These are phyloP conservation scores for Euphrasia arctica DNA, from an alignment of 305 asterid species.

Conservation along the genomic window DNA sequence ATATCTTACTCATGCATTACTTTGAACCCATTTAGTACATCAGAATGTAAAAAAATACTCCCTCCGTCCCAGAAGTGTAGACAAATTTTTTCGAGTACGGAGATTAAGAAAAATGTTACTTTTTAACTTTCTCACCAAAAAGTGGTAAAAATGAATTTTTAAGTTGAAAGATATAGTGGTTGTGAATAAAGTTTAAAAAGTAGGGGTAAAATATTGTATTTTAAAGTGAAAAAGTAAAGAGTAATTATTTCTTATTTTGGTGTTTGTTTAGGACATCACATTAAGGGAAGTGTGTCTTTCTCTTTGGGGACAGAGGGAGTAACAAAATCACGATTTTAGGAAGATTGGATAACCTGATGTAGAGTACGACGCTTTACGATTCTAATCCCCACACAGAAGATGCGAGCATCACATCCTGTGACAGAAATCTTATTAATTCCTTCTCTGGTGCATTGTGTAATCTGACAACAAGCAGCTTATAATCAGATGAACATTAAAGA, in stretches of 20 bases:
- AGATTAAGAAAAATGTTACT: too few species aligned
- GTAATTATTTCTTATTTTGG: too few species aligned
- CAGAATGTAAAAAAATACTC: neutral
- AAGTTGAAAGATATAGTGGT: too few species aligned
- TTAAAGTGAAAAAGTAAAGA: too few species aligned
- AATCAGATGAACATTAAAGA: slow-evolving; percentile 27
- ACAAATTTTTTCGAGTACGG: too few species aligned
- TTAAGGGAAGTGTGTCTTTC: too few species aligned
- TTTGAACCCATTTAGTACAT: slow-evolving; percentile 16
- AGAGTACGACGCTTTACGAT: slow-evolving; percentile 83
- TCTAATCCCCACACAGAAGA: slow-evolving; percentile 93
- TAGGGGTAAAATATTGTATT: neutral
- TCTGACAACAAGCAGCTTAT: slow-evolving; percentile 54
- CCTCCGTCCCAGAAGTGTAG: too few species aligned
- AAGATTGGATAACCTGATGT: slow-evolving; percentile 55
- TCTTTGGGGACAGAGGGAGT: too few species aligned
- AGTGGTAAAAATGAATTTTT: too few species aligned
- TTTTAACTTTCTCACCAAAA: too few species aligned
- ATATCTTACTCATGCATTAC: slow-evolving; percentile 16
- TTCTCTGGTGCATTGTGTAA: slow-evolving; percentile 85
- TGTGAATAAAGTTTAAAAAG: too few species aligned
- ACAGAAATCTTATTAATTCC: slow-evolving; percentile 88
- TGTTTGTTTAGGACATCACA: too few species aligned
- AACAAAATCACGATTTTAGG: slow-evolving; percentile 18
- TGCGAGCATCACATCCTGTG: slow-evolving; percentile 86